These are phyloP conservation scores for Thielaviopsis ethacetica DNA, from an alignment of 2,329 filamentous ascomycete genomes.

Conservation along the genomic window DNA sequence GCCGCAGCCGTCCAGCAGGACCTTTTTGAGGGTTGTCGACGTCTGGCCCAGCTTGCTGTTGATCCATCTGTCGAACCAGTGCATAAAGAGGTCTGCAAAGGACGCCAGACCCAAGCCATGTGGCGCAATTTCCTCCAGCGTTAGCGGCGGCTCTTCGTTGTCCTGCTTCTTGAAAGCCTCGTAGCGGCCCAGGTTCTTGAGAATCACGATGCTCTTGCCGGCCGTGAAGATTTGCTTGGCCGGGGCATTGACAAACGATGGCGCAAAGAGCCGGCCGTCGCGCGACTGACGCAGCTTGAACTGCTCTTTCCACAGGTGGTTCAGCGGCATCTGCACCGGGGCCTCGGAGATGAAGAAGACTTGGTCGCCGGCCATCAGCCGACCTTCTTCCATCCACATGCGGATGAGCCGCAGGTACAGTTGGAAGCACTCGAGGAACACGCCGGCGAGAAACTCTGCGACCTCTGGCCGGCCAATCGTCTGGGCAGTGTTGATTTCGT, in stretches of 20 bases:
- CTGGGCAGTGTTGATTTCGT: slow-evolving; percentile 52
- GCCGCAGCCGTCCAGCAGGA: slow-evolving; percentile 53
- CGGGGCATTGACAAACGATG: slow-evolving; percentile 56
- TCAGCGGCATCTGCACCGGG: slow-evolving; percentile 37
- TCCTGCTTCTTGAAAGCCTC: slow-evolving; percentile 20
- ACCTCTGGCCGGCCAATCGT: slow-evolving; percentile 44
- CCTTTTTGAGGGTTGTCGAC: slow-evolving; percentile 45
- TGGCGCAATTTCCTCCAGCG: slow-evolving; percentile 40
- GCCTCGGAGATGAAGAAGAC: slow-evolving; percentile 60
- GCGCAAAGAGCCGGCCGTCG: slow-evolving; percentile 47
- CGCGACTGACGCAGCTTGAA: slow-evolving; percentile 49
- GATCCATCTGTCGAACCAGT: slow-evolving; percentile 61
- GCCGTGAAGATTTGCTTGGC: slow-evolving; percentile 64
- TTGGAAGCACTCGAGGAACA: slow-evolving; percentile 70
- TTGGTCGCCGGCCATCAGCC: slow-evolving; percentile 46
- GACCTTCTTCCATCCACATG: slow-evolving; percentile 71
- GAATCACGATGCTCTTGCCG: slow-evolving; percentile 73
- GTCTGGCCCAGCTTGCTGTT: slow-evolving; percentile 55
- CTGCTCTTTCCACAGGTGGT: slow-evolving; percentile 59
- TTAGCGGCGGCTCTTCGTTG: slow-evolving; percentile 29
- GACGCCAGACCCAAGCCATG: slow-evolving; percentile 35
- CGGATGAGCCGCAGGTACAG: slow-evolving; percentile 69
- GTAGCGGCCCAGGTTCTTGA: slow-evolving; percentile 52
- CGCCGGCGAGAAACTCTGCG: slow-evolving; percentile 45
- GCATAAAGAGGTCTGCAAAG: slow-evolving; percentile 59